Evolutionary conservation across 768 basidiomycete genomes (phyloP), one percentile per base, ranked within the genome.

Genomic region (Tremella fuciformis): DNA sequence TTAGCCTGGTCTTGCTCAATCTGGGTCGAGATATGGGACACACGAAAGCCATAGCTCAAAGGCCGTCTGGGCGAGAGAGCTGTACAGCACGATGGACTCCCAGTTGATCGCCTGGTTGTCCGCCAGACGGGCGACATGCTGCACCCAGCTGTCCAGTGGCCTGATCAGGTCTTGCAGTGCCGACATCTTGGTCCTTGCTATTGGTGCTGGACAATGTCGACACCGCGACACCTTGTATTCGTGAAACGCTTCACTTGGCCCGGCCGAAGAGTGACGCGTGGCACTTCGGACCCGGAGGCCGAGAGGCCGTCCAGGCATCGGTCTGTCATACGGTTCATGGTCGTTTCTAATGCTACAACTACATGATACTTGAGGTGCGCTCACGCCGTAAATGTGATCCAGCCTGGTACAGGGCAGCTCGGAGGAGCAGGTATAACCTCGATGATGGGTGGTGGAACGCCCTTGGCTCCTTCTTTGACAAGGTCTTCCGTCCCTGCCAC

Each of bases 21-120:
- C 8, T 18, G 55, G 26, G 25, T 3, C 21, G 13, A 22, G 38
- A 47, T 22, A 18, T 6, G 39, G n/a, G 15, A 82, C 89, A 65
- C 68, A 94, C 91, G 89, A 72, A 39, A 97, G 82, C 74, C 89
- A 93, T 0, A 85, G 85, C 75, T 97, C 92, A 61, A 92, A 94
- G 13, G 87, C 76, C n/a, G 86, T 85, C 15, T 90, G 85, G 16
- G 79, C 77, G 85, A 88, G 89, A 3, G 89, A 86, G 65, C 86
- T 86, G 22, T 77, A 71, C 61, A 92, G 85, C n/a, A 91, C 87
- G 69, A 87, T 87, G 57, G 82, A 77, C 72, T 89, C 86, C 86
- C 89, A 96, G 76, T 89, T 82, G 40, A 74, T 66, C 2, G 44
- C 18, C 0, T 73, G 71, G 26, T 69, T 67, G 22, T 70, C 68